Percentiles rank a stretch among this genome's conserved stretches.
Evolutionary conservation across 805 yeast species (phyloP).

Genomic region (Peterozyma toletana): DNA sequence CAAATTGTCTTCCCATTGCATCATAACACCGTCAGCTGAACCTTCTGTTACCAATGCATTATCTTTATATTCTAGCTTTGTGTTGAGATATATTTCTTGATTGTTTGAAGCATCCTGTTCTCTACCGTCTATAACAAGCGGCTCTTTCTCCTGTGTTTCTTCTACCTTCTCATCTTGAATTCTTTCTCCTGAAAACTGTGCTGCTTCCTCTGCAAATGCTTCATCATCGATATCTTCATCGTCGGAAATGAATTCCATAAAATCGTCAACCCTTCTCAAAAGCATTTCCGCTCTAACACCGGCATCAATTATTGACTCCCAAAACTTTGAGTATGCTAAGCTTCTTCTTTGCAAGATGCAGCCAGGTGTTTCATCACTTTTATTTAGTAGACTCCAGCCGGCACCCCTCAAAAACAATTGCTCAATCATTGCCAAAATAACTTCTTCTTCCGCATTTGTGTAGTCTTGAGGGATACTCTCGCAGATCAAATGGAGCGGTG

Average conservation of each 20-base stretch:
- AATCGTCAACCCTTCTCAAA: slow-evolving; percentile 61
- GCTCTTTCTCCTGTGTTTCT: slow-evolving; percentile 6
- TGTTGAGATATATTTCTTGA: slow-evolving; percentile 55
- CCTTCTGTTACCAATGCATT: slow-evolving; percentile 67
- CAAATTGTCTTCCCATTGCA: slow-evolving; percentile 87
- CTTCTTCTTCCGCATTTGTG: slow-evolving; percentile 27
- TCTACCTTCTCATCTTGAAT: slow-evolving; percentile 15
- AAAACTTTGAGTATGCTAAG: slow-evolving; percentile 28
- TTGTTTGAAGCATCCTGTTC: slow-evolving; percentile 52
- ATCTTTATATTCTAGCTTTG: slow-evolving; percentile 62
- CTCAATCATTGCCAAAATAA: slow-evolving; percentile 50
- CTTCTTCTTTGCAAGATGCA: slow-evolving; percentile 58
- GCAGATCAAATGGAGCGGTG: slow-evolving; percentile 70
- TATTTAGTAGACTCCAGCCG: slow-evolving; percentile 81
- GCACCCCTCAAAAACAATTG: slow-evolving; percentile 79
- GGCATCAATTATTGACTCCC: slow-evolving; percentile 59
- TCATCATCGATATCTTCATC: slow-evolving; percentile 13
- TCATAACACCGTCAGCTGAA: slow-evolving; percentile 88
- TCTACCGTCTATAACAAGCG: slow-evolving; percentile 3
- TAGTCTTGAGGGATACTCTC: slow-evolving; percentile 39
- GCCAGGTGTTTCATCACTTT: slow-evolving; percentile 74
- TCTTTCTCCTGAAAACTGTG: slow-evolving; percentile 9
- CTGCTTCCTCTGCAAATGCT: slow-evolving; percentile 5
- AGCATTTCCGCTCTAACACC: slow-evolving; percentile 88
- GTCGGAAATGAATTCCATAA: slow-evolving; percentile 50